Percentiles rank a stretch among this genome's conserved stretches.
These are phyloP conservation scores for Skeletonema tropicum DNA, from an alignment of 108 stramenopile genomes.

Conservation along the genomic window DNA sequence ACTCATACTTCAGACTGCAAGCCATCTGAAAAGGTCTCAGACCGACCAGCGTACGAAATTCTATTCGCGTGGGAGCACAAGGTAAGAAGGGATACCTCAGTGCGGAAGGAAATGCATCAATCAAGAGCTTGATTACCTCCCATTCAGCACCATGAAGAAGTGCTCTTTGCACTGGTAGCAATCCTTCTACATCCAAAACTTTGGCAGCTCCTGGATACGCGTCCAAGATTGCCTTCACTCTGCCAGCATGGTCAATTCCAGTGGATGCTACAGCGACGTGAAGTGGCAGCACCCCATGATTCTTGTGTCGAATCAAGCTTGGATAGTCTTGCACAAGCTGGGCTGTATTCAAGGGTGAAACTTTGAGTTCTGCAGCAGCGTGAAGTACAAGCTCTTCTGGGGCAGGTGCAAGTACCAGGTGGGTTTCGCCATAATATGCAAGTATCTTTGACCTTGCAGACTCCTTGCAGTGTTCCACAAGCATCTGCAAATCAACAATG, in stretches of 20 bases:
- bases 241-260: constrained; percentile 13
- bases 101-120: constrained; percentile 10
- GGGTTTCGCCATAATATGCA: constrained; percentile 11
- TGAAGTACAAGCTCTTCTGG: constrained; percentile 26
- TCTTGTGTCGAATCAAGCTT: constrained; percentile 9
- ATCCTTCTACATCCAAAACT: constrained; percentile 11
- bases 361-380: constrained; percentile 20
- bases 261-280: constrained; percentile 9
- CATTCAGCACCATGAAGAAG: constrained; percentile 16
- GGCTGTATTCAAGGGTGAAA: constrained; percentile 19
- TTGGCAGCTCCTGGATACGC: constrained; percentile 11
- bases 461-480: constrained; percentile 19
- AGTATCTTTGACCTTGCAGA: constrained; percentile 18
- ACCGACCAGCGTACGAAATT: constrained; percentile 7
- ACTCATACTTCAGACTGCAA: constrained; percentile 13
- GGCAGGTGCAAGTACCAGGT: neutral
- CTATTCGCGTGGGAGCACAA: neutral
- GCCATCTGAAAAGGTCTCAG: constrained; percentile 32
- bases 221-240: constrained; percentile 11
- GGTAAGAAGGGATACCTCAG: constrained; percentile 15
- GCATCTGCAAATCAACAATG: constrained; percentile 26
- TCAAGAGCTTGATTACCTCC: constrained; percentile 18
- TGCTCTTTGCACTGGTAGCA: constrained; percentile 34
- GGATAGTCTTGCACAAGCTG: constrained; percentile 28
- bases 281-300: constrained; percentile 22